Evolutionary conservation across 225 moss, liverwort and hornwort species (phyloP).

Genomic region (Takakia lepidozioides): DNA sequence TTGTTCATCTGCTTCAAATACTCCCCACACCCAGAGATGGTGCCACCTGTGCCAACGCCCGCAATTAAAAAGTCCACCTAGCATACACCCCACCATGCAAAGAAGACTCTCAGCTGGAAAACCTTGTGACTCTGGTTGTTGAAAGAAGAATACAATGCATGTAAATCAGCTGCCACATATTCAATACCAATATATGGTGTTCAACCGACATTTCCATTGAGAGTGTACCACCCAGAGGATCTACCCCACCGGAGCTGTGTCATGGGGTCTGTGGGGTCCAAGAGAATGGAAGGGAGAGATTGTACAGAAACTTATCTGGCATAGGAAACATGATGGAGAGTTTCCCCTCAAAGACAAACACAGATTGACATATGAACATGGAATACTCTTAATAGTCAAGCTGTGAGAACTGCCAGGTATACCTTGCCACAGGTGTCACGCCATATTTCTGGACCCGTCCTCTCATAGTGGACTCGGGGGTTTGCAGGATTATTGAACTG

Average conservation of each 20-base stretch:
- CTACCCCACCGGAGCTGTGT: too few relatives aligned
- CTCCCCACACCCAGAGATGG: conserved; percentile 65
- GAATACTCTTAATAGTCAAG: too few relatives aligned
- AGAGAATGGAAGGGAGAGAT: not conserved
- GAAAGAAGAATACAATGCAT: too few relatives aligned
- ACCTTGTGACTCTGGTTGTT: too few relatives aligned
- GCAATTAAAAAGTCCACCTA: conserved; percentile 64
- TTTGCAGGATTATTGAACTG: conserved; percentile 67
- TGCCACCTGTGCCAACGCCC: conserved; percentile 73
- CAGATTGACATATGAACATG: too few relatives aligned
- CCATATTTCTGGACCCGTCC: conserved; percentile 75
- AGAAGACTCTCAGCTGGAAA: too few relatives aligned
- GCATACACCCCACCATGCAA: conserved; percentile 3
- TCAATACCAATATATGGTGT: too few relatives aligned
- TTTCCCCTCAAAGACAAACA: too few relatives aligned
- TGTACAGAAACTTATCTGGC: conserved; percentile 11
- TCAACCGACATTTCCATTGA: too few relatives aligned
- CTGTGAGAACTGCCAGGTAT: conserved; percentile 14
- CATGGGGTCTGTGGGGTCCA: too few relatives aligned
- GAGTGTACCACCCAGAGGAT: too few relatives aligned
- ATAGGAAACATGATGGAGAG: not conserved
- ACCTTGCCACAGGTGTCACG: conserved; percentile 72
- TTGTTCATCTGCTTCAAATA: conserved; percentile 61
- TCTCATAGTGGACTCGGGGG: conserved; percentile 58
- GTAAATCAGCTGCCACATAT: too few relatives aligned